Evolutionary conservation across 2,329 filamentous ascomycete species (phyloP), one percentile per base, ranked within the genome.

Genomic region (Trichoderma asperellum): DNA sequence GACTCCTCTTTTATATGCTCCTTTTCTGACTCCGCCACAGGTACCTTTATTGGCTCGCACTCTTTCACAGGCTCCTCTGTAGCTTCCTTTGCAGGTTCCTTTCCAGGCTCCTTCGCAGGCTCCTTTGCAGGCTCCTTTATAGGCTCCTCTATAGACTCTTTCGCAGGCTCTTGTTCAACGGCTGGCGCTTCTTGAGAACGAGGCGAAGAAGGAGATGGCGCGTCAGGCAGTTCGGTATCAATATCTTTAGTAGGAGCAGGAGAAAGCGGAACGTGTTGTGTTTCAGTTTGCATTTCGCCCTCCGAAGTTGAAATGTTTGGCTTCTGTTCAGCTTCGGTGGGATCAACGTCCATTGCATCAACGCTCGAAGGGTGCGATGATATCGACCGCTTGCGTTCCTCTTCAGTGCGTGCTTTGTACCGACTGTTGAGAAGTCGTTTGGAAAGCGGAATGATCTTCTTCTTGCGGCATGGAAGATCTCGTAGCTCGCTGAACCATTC

Each of bases 371-470:
- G 67, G 61, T 73, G 72, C 8, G 74, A 71, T 4, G 73, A 59
- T 14, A 71, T 43, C 5, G 73, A 73, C 18, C 71, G 77, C 29
- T 79, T 79, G 16, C 76, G 76, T 40, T 81, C 76, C 18, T 79
- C 83, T 10, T 82, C 81, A 7, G 77, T 74, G 27, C 78, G 83
- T 29, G 81, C 73, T 32, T 79, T 82, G 71, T 84, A 79, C 16
- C 85, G 81, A 71, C 78, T 84, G 72, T 84, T 84, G 10, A 89
- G 74, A 4, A 88, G 75, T 18, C 86, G 83, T 70, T 84, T 83
- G 1, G 86, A 85, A 2, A 89, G 77, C 0, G 86, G 85, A 4
- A 88, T 82, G 14, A 88, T 80, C 37, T 83, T 81, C 62, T 83
- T 84, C 71, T 79, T 85, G 0, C 81, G 79, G 49, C 80, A 81